Evolutionary conservation across 345 rosid genomes (phyloP).

Genomic region (Eutrema heterophyllum): DNA sequence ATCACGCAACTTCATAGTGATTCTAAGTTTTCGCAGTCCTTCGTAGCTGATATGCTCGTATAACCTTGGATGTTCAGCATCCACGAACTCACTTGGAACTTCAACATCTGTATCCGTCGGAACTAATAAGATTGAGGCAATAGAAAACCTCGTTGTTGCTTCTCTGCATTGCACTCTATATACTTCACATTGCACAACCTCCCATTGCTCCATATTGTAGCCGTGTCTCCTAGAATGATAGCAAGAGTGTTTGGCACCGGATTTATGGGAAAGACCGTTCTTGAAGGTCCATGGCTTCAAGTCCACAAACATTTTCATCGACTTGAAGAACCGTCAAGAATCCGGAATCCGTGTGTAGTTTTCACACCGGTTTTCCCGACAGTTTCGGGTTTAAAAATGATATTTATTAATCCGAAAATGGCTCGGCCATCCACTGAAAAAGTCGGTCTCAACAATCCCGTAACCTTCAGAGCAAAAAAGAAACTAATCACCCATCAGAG

Average conservation of each 20-base stretch:
- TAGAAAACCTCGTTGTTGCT: slow-evolving; percentile 44
- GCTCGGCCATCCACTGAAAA: no score
- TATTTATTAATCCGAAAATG: no score
- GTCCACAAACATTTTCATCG: slow-evolving; percentile 21
- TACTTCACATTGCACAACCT: slow-evolving; percentile 54
- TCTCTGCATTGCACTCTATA: slow-evolving; percentile 58
- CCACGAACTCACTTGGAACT: slow-evolving; percentile 6
- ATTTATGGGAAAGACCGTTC: slow-evolving; percentile 38
- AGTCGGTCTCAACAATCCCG: no score
- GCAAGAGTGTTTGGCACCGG: slow-evolving; percentile 63
- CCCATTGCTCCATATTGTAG: slow-evolving; percentile 70
- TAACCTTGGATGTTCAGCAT: neutral
- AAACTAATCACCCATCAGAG: no score
- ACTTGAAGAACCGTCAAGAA: no score
- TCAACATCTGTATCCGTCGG: slow-evolving; percentile 19
- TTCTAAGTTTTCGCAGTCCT: neutral
- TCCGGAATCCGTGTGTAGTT: no score
- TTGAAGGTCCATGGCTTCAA: slow-evolving; percentile 62
- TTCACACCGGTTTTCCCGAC: no score
- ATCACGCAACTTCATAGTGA: neutral
- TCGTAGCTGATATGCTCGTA: neutral
- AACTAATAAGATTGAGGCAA: slow-evolving; percentile 57
- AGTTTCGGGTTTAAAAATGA: no score
- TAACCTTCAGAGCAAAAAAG: no score
- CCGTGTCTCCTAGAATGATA: slow-evolving; percentile 74